Percentiles rank a stretch among this genome's conserved stretches.
These are phyloP conservation scores for Paratinospora sagittata DNA, from an alignment of 164 flowering plant species.

Conservation along the genomic window DNA sequence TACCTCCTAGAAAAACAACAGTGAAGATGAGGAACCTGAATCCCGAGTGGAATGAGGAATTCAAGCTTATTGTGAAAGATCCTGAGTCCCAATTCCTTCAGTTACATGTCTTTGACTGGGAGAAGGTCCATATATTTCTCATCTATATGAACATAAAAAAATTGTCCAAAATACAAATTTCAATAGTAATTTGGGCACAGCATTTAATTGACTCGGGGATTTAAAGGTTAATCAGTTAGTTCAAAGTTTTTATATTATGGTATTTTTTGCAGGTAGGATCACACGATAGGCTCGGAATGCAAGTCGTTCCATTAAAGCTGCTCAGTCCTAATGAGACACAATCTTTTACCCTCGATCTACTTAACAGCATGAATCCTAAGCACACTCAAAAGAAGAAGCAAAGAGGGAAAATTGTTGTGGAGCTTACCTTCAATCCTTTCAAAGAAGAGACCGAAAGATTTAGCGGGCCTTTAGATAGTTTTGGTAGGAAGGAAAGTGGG, in stretches of 20 bases:
- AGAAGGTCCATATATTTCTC: conserved; percentile 42
- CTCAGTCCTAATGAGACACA: conserved; percentile 49
- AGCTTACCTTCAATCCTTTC: conserved; percentile 50
- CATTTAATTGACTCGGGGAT: not conserved
- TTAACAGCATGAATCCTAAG: conserved; percentile 46
- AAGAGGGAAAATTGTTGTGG: conserved; percentile 50
- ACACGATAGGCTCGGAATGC: conserved; percentile 83
- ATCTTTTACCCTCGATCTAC: conserved; percentile 45
- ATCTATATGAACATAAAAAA: not conserved
- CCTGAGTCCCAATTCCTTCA: conserved; percentile 55
- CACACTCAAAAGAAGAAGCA: conserved; percentile 53
- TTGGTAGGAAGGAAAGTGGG: conserved; percentile 15
- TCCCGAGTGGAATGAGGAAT: conserved; percentile 72
- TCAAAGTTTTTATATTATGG: not conserved
- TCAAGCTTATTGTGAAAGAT: conserved; percentile 62
- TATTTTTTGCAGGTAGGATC: conserved; percentile 40
- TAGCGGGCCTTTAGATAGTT: conserved; percentile 25
- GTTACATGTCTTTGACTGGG: conserved; percentile 70
- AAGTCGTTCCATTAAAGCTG: conserved; percentile 47
- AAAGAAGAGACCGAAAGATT: conserved; percentile 34
- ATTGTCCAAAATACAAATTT: not conserved
- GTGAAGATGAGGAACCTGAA: conserved; percentile 53
- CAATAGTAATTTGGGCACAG: not conserved
- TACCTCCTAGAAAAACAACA: conserved; percentile 53
- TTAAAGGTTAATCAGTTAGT: not conserved